Evolutionary conservation across 2,329 filamentous ascomycete genomes (phyloP), one percentile per base, ranked within the genome.

Genomic region (Penicillium sp.): DNA sequence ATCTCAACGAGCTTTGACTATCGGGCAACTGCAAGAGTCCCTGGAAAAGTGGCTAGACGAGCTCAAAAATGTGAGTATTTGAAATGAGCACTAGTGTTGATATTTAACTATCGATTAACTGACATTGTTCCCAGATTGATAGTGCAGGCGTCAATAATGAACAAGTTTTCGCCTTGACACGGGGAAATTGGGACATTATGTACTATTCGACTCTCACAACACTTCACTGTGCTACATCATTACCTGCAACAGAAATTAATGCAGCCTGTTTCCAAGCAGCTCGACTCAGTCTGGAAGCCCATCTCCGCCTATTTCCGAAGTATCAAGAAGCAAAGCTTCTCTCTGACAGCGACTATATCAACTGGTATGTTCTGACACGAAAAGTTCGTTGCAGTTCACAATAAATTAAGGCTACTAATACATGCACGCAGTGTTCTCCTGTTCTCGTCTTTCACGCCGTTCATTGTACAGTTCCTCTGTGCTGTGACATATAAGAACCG

Each of bases 401-500:
- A 27, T 27, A 9, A 3, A 34, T 34, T 34, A 14, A 3, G 31
- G 5, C 9, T 9, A 34, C 13, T 36, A n/a, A n/a, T 13, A 21
- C 14, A 27, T 5, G 16, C 16, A 27, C 6, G n/a, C 16, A 66
- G 66, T 61, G 53, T 67, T 11, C 54, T 67, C 3, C 44, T 67
- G 1, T 67, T 58, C 16, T 55, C 60, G 1, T 66, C 65, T 2
- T 66, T 66, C 27, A 67, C 61, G 47, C 39, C 57, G 5, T 64
- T 69, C 36, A 62, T 69, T 21, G 65, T 69, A 0, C 58, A 65
- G 1, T 67, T 69, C 44, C 59, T 59, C 22, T 57, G 60, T 16
- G 49, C 55, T 4, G 56, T 62, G 16, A 59, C 64, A 4, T 56
- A 64, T 8, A 58, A 38, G 5, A 61, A 55, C 38, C 21, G 42